Percentiles rank a stretch among this genome's conserved stretches.
phyloP scores from a whole-genome alignment of 257 asterid genomes.

The Leonotis leonurus region DNA sequence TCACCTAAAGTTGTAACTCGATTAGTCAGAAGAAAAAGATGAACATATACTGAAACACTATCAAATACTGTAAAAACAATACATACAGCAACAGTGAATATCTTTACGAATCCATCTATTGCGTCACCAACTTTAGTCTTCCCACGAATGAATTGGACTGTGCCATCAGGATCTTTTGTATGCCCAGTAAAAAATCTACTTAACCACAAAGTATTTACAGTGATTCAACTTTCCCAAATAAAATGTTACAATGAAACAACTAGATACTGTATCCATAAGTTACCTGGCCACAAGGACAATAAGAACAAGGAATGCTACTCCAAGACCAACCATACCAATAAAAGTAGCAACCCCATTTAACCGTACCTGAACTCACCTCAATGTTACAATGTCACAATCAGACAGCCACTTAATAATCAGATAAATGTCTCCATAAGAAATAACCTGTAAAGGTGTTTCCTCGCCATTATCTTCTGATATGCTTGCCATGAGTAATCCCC shows the following conservation, averaged over 20 bases:
- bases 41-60: neutral
- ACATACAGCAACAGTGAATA: conserved; percentile 92
- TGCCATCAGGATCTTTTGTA: conserved; percentile 50
- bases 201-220: conserved; percentile 6
- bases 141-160: conserved; percentile 55
- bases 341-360: conserved; percentile 95
- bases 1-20: conserved; percentile 44
- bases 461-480: conserved; percentile 95
- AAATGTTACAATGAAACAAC: neutral
- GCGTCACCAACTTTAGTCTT: conserved; percentile 58
- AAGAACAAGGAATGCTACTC: conserved; percentile 63
- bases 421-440: neutral
- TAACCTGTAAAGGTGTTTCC: conserved; percentile 96
- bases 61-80: conserved; percentile 8
- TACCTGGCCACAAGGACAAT: conserved; percentile 69
- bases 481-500: conserved; percentile 98
- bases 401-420: conserved; percentile 1
- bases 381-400: conserved; percentile 13
- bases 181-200: conserved; percentile 76
- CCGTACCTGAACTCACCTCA: conserved; percentile 51
- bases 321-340: conserved; percentile 82
- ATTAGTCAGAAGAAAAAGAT: conserved; percentile 15
- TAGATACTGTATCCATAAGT: neutral
- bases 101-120: conserved; percentile 62
- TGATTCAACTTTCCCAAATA: neutral